Evolutionary conservation across 140 eudicot genomes (phyloP), one percentile per base, ranked within the genome.

Genomic region (Stevia rebaudiana): DNA sequence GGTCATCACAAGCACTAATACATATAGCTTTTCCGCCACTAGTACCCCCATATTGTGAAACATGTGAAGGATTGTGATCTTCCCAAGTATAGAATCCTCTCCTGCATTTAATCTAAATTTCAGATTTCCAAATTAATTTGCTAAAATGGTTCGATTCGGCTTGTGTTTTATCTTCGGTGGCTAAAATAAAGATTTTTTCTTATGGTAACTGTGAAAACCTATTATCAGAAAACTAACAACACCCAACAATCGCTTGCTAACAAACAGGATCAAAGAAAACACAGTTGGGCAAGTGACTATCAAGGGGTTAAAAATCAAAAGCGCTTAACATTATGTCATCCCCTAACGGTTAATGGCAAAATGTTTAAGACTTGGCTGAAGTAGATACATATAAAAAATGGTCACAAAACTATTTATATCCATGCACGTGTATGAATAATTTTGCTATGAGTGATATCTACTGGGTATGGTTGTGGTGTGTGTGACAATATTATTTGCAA

Each of bases 1-100:
- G 77, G 63, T 90, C 95, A 36, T 84, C 85, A 42, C 95, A 86
- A n/a, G 91, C 95, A 40, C 97, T 83, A 44, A 89, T 65, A 65
- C 80, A 80, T 62, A 85, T 72, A 30, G 95, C 97, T 46, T 18
- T 58, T 49, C 97, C 97, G 2, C 95, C 95, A 13, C 60, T 54
- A 11, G 96, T 82, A 48, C 86, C 94, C 59, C 78, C 79, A 42
- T 80, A 80, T 16, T 83, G 55, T 24, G 74, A 40, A 25, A 59
- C 79, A 58, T 67, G 51, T 39, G 79, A 68, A 5, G 67, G 69
- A 69, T 63, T 63, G 41, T 76, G 87, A 63, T 83, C 83, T 53
- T 82, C 84, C 95, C 97, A 85, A 35, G 21, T 74, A 60, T 74
- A 74, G 10, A 74, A 74, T 60, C 79, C 79, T 68, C 63, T 31